Percentiles rank a stretch among this genome's conserved stretches.
Conservation (phyloP, 257 asterid species). For the Nicotiana noctiflora region DNA sequence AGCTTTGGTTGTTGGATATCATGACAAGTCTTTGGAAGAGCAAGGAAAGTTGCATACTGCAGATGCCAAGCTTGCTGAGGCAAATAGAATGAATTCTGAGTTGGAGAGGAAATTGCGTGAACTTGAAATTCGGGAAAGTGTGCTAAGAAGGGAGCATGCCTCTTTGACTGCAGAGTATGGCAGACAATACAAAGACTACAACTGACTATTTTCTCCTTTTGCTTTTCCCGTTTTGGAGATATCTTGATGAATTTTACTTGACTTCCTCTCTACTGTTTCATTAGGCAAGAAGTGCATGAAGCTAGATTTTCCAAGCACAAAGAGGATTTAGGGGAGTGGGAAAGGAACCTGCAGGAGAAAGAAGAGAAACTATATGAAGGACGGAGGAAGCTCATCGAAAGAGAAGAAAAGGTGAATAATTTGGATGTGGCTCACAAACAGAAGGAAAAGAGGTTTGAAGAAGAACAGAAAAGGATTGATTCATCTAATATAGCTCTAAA, state of each 20-base stretch:
- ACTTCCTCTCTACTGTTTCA: neutral
- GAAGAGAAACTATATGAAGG: slow-evolving; percentile 70
- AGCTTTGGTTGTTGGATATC: slow-evolving; percentile 49
- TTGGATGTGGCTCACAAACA: slow-evolving; percentile 39
- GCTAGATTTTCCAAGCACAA: slow-evolving; percentile 47
- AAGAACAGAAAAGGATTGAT: slow-evolving; percentile 44
- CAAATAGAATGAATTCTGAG: slow-evolving; percentile 62
- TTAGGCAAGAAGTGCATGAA: slow-evolving; percentile 74
- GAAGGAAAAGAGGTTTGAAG: slow-evolving; percentile 53
- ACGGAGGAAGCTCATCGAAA: slow-evolving; percentile 59
- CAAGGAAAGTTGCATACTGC: slow-evolving; percentile 62
- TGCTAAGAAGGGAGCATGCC: slow-evolving; percentile 58
- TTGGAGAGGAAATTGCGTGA: slow-evolving; percentile 74
- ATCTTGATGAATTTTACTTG: neutral
- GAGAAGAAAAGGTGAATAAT: slow-evolving; percentile 61
- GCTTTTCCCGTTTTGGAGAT: neutral
- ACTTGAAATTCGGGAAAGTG: slow-evolving; percentile 71
- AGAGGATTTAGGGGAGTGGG: slow-evolving; percentile 68
- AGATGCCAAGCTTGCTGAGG: slow-evolving; percentile 81
- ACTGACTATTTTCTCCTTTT: neutral
- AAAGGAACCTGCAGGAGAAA: slow-evolving; percentile 74
- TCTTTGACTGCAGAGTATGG: slow-evolving; percentile 76
- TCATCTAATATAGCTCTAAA: slow-evolving; percentile 33
- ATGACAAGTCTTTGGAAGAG: slow-evolving; percentile 59
- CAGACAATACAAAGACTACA: neutral